These are phyloP conservation scores for Helenozyma baotianmanensis DNA, from an alignment of 805 yeast genomes.

Conservation along the genomic window DNA sequence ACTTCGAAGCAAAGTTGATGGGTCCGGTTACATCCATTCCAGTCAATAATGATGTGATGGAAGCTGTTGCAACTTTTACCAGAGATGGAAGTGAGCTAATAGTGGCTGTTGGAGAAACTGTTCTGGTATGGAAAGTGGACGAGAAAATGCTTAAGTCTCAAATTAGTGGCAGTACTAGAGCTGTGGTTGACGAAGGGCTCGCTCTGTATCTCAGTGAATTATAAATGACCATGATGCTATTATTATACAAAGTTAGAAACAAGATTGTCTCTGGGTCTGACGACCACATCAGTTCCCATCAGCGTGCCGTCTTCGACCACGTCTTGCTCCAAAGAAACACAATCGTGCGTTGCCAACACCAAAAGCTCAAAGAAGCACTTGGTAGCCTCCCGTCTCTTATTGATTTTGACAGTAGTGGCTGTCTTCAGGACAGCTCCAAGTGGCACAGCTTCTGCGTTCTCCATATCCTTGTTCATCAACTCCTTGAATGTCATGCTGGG, in stretches of 20 bases:
- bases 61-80: constrained; percentile 9
- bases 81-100: constrained; percentile 10
- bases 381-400: constrained; percentile 56
- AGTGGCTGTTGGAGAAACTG: constrained; percentile 12
- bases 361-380: constrained; percentile 76
- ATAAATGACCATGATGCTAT: too few species aligned
- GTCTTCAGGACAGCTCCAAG: constrained; percentile 17
- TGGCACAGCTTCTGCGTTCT: constrained; percentile 13
- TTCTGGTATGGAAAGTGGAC: constrained; percentile 10
- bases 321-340: constrained; percentile 59
- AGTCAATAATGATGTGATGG: constrained; percentile 3
- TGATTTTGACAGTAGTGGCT: constrained; percentile 18
- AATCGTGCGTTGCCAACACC: constrained; percentile 74
- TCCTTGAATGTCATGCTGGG: constrained; percentile 29
- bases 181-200: too few species aligned
- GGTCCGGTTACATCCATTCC: constrained; percentile 11
- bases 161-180: too few species aligned
- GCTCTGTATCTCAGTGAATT: background rate
- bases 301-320: constrained; percentile 20
- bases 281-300: constrained; percentile 56
- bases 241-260: constrained; percentile 18
- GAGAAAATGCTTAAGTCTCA: constrained; percentile 12
- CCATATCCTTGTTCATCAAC: constrained; percentile 36
- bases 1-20: constrained; percentile 7
- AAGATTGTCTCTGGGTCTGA: constrained; percentile 42